These are phyloP conservation scores for Oryza nivara DNA, from an alignment of 176 grass and related monocot genomes.

Conservation along the genomic window DNA sequence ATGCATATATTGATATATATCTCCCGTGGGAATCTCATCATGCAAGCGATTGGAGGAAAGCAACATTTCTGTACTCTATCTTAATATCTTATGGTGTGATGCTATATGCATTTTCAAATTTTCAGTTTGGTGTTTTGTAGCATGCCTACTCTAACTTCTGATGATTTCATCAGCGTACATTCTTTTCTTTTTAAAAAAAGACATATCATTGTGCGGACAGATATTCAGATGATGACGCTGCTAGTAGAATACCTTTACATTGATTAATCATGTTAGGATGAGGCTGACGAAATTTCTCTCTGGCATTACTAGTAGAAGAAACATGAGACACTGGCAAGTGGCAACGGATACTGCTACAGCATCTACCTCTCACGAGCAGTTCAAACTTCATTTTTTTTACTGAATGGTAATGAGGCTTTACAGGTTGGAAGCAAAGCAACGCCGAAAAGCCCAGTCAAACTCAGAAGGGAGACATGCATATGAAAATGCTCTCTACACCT, in stretches of 20 bases:
- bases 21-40: constrained; percentile 8
- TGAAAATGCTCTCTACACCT: neutral
- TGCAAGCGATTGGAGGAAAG: neutral
- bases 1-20: neutral
- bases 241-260: neutral
- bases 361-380: neutral
- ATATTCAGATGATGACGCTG: neutral
- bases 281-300: neutral
- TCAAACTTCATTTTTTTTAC: neutral
- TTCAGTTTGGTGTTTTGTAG: neutral
- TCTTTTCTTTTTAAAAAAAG: neutral
- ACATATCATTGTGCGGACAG: neutral
- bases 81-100: neutral
- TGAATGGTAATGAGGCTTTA: neutral
- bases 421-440: neutral
- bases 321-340: neutral
- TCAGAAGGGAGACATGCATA: neutral
- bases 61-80: constrained; percentile 13
- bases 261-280: constrained; percentile 5
- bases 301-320: neutral
- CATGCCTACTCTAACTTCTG: neutral
- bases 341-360: neutral
- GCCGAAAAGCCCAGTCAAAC: constrained; percentile 1
- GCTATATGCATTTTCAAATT: neutral
- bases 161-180: neutral